Base-by-base conservation (phyloP, 345 rosid species). In the Eucalyptus cloeziana region DNA sequence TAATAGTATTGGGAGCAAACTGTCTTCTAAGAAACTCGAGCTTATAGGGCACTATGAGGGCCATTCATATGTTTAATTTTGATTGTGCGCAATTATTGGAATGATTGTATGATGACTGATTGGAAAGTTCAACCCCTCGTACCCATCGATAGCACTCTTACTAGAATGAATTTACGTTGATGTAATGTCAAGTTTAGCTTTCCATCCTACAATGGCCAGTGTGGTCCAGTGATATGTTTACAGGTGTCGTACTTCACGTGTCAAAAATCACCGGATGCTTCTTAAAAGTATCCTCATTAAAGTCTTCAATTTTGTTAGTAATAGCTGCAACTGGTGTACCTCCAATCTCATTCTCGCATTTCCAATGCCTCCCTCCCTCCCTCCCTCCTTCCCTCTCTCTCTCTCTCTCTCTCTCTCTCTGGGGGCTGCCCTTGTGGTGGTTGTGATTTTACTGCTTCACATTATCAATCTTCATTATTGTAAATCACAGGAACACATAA, bases 321-420 rank as follows among this genome's bases (percentile, higher is more conserved):
- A 76, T 21, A 76, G 27, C 47, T 76, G 83, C 8, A 12, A 76
- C 27, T 17, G 47, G 45, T 76, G 83, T 37, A 21, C 83, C 4
- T 76, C 15, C 15, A 19, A 19, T 76, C 47, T 37, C 83, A 76
- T 76, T 76, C 83, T 37, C 15, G 6, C 47, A 37, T 19, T 19
- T 76, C 27, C 83, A 37, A 22, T 37, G 83, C 83, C 83, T 76
- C 83, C 43, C 27, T 6, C 80, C 10, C 9, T 6, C 4, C 10
- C 40, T 4, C 64, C 13, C 49, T 19, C 2, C 52, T 1, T 0
- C 8, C 54, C 2, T 5, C 13, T 4, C 13, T 16, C 1, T 5
- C 79, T 27, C 64, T 24, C 64, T 10, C 54, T 33, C 47, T 76
- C 47, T 71, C 45, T 76, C 44, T 69, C 76, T 64, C 2, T 14